Conservation (phyloP, 2,329 filamentous ascomycete genomes). For the Colletotrichum sp. region DNA sequence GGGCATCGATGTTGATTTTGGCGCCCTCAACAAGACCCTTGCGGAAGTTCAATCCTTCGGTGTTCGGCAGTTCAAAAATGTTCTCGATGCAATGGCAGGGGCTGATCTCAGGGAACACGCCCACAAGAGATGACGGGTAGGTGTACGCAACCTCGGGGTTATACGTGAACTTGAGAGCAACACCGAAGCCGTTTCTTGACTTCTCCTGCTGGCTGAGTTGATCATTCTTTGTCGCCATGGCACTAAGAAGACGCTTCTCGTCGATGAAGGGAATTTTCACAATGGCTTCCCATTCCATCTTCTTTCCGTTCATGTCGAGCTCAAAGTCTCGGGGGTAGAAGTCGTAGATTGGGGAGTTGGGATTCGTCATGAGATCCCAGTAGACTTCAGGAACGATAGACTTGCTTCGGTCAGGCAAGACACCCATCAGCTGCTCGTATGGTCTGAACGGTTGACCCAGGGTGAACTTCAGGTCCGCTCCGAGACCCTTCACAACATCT, state of each 20-base stretch:
- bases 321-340: conserved; percentile 98
- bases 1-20: conserved; percentile 79
- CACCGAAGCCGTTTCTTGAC: conserved; percentile 86
- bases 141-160: conserved; percentile 76
- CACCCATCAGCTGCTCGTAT: conserved; percentile 97
- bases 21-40: conserved; percentile 85
- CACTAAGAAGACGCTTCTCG: conserved; percentile 80
- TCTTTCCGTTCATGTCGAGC: conserved; percentile 99
- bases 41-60: conserved; percentile 87
- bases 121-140: conserved; percentile 87
- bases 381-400: conserved; percentile 90
- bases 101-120: conserved; percentile 87
- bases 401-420: conserved; percentile 96
- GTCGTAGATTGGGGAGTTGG: conserved; percentile 91
- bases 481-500: conserved; percentile 89
- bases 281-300: conserved; percentile 99
- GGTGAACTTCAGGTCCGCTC: conserved; percentile 88
- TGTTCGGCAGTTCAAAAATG: conserved; percentile 90
- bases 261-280: conserved; percentile 99
- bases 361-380: conserved; percentile 90
- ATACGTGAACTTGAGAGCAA: conserved; percentile 92
- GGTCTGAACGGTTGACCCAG: conserved; percentile 95
- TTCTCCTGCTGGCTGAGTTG: conserved; percentile 80
- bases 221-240: conserved; percentile 85
- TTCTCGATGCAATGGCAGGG: conserved; percentile 94